Evolutionary conservation across 1,284 basidiomycete species (phyloP), one percentile per base, ranked within the genome.

Genomic region (Ceratobasidium sp.): DNA sequence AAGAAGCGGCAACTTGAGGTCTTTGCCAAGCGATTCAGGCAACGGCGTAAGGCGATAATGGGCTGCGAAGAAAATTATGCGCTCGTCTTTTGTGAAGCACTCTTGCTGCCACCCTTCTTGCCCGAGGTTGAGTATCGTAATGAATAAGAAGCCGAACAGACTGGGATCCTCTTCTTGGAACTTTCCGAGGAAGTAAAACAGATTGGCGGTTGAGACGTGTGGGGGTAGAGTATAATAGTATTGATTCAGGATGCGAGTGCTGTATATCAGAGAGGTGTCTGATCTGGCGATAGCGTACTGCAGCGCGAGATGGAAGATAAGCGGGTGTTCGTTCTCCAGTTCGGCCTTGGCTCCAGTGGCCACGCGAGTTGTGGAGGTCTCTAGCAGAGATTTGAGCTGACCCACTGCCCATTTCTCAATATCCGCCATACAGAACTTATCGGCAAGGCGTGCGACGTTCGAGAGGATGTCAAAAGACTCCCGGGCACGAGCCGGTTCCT

Each of bases 321-420:
- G 20, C 1, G n/a, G 6, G 39, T 12, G 5, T 3, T n/a, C 33
- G 18, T n/a, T 15, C 7, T 63, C 13, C 33, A 42, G 5, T 33
- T n/a, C 33, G 33, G 12, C 39, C 18, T 39, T 23, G 10, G n/a
- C 39, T 42, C 33, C 12, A 13, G 60, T 18, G 3, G 26, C 5
- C 0, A 39, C 9, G 2, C n/a, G n/a, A 39, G 3, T 42, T 1
- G 39, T 20, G 12, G 60, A 63, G 39, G 39, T 40, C 1, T 18
- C 3, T 10, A 72, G 3, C 42, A 72, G 70, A 18, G 5, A 23
- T 20, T 10, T 33, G 12, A 72, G 55, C 26, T 60, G 20, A 55
- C 20, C 20, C 26, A 4, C 56, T 6, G 70, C 70, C 70, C 70
- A 72, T 33, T 72, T 44, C 23, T 72, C 70, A 10, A 60, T 23